phyloP scores from a whole-genome alignment of 1,139 yeast species.

The Pichia inconspicua region DNA sequence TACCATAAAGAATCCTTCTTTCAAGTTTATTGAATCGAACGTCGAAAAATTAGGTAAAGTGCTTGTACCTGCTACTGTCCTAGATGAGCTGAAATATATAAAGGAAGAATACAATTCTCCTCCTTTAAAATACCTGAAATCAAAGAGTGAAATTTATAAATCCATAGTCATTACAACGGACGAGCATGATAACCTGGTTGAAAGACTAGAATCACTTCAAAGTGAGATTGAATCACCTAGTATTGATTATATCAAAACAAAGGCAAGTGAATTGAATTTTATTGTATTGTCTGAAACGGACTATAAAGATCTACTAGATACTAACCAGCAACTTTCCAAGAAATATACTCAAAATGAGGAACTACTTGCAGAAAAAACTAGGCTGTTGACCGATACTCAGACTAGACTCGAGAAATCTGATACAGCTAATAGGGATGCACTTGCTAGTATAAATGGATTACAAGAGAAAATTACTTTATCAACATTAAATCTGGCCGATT shows the following conservation, averaged over 20 bases:
- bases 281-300: conserved; percentile 24
- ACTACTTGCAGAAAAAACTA: neutral
- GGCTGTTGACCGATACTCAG: neutral
- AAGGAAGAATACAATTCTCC: neutral
- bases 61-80: neutral
- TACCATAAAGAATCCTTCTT: neutral
- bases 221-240: conserved; percentile 5
- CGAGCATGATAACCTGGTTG: neutral
- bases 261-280: conserved; percentile 27
- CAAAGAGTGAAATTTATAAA: neutral
- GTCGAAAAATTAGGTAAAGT: neutral
- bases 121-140: neutral
- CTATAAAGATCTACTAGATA: conserved; percentile 11
- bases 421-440: neutral
- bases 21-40: neutral
- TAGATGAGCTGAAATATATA: neutral
- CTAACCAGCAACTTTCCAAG: neutral
- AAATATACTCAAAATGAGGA: neutral
- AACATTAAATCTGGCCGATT: neutral
- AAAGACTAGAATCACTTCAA: neutral
- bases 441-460: conserved; percentile 1
- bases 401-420: neutral
- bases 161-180: neutral
- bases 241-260: conserved; percentile 14
- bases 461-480: conserved; percentile 4